Conservation (phyloP, 78 protist species). For the Dictyostelium brefeldianum region DNA sequence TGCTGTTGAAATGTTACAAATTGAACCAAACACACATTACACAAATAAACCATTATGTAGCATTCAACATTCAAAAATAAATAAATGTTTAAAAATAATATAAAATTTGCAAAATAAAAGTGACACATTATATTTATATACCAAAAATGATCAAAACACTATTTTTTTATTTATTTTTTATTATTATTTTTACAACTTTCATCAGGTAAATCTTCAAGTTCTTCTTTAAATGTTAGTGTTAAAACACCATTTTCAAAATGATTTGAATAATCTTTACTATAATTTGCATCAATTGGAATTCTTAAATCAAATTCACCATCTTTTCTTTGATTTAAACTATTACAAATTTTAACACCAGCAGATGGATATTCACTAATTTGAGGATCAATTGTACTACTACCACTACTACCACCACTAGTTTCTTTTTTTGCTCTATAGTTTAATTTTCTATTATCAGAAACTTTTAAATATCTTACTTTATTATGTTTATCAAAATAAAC, state of each 20-base stretch:
- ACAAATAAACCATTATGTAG: constrained; percentile 3
- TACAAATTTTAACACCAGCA: neutral
- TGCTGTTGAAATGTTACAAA: neutral
- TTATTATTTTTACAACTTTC: no score
- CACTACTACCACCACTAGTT: neutral
- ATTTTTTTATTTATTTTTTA: no score
- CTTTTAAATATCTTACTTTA: neutral
- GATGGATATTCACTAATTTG: neutral
- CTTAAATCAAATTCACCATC: neutral
- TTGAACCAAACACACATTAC: neutral
- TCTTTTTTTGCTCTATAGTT: neutral
- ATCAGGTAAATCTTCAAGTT: no score
- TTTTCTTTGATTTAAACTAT: neutral
- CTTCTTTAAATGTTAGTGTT: neutral
- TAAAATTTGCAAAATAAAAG: no score
- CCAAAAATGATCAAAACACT: no score
- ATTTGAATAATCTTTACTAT: neutral
- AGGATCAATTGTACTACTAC: neutral
- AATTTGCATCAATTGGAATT: neutral
- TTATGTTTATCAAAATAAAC: neutral
- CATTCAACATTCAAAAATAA: no score
- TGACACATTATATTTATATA: no score
- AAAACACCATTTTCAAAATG: neutral
- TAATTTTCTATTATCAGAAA: neutral
- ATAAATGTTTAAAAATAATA: no score